Base-by-base conservation (phyloP, 1,284 basidiomycete species). In the Pyrrhoderma lamaoense region DNA sequence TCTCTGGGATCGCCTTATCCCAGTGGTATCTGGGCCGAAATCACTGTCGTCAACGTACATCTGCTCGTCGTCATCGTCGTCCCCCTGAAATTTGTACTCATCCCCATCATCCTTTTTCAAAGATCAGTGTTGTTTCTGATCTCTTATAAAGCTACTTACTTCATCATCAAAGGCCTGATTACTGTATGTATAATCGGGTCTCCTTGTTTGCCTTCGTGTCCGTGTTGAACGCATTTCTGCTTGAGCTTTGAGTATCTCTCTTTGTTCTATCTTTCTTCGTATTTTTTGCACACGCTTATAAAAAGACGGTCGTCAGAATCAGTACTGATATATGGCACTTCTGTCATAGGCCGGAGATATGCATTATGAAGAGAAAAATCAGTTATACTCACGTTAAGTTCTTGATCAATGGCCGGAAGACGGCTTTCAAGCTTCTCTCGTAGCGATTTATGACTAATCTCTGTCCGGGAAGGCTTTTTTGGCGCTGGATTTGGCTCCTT, bases 191-290 rank as follows among this genome's bases (percentile, higher is more conserved):
- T 89, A 89, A 68, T 88, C 83, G 42, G 85, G 83, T 58, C 77
- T 79, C 46, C 75, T 75, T 7, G 81, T 79, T 65, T 79, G 77
- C 48, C 83, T 73, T 55, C 80, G 74, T 27, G 87, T 89, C 55
- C 87, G 75, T 23, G 86, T 89, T 64, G 83, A 77, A 54, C 87
- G 76, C 54, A 88, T 67, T 64, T 89, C 86, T 42, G 82, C 80
- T 61, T 87, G 84, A 4, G 82, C 84, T 58, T 79, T 68, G 55
- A 84, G 68, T 23, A 80, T 63, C 45, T 78, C 73, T 52, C 74
- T 76, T 62, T 85, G 80, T 62, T 87, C 81, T 47, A 84, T 72
- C 65, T 81, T 85, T 66, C 74, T 78, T 53, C 79, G 75, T 9
- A 72, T 77, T 61, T 75, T 80, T 61, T 80, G 76, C 42, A 88